Base-by-base conservation (phyloP, 306 rosid genomes). In the Dryas octopetala region DNA sequence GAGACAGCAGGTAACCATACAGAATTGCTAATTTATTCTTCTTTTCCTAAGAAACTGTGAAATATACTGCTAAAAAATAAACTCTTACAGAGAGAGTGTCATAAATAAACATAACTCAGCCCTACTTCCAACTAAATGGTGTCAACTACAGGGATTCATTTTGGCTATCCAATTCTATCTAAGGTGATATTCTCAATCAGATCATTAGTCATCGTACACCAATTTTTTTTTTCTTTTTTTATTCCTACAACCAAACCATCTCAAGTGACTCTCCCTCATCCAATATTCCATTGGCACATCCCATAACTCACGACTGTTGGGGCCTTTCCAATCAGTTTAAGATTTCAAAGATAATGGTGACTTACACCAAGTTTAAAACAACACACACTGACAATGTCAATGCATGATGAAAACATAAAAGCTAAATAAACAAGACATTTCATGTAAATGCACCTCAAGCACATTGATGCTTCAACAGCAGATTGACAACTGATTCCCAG, bases 401-500 rank as follows among this genome's bases (percentile, higher is more conserved):
- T 12, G n/a, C 53, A 54, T n/a, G 45, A 50, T 5, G 9, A 66
- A 50, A 57, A 13, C 19, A 6, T 7, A 23, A 82, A 67, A 38
- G 14, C 23, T 26, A 32, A 54, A 47, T 38, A 9, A 64, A 44
- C 70, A 17, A 66, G 62, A 76, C 12, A 71, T 66, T 16, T 76
- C 41, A 68, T 2, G 41, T 76, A 67, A 82, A 54, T 66, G 69
- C 67, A 94, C 98, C 97, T 90, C 79, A 75, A 62, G 66, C 65
- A 73, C 59, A n/a, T 57, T 23, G 84, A 80, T 61, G 82, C 74
- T 70, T 82, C 85, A 75, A 71, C 61, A 72, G 69, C 66, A 78
- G 78, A 41, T 50, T 45, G 85, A 68, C 62, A 75, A 68, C 69
- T 71, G 43, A 71, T 77, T 79, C 62, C 81, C 26, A 70, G 70